Percentiles rank a stretch among this genome's conserved stretches.
Conservation (phyloP, 306 rosid species). For the Quercus berberidifolia region DNA sequence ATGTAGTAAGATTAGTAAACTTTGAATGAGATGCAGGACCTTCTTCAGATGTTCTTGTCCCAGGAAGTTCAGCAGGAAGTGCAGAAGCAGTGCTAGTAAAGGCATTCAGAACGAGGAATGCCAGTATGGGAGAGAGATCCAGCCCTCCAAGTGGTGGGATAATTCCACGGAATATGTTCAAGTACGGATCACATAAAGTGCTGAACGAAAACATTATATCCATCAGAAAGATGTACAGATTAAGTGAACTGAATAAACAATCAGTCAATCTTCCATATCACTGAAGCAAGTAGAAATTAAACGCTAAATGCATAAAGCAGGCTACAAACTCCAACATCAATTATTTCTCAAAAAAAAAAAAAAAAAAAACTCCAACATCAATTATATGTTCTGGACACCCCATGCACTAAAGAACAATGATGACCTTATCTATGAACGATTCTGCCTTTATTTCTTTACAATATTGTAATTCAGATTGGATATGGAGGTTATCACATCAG, state of each 20-base stretch:
- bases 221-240: background rate
- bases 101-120: constrained; percentile 77
- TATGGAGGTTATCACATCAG: background rate
- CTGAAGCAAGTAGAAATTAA: background rate
- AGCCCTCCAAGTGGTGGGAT: constrained; percentile 95
- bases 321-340: background rate
- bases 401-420: background rate
- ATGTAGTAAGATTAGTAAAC: constrained; percentile 30
- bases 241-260: background rate
- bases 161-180: constrained; percentile 92
- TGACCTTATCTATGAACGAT: background rate
- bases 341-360: no score
- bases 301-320: background rate
- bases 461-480: no score
- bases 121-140: constrained; percentile 93
- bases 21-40: constrained; percentile 24
- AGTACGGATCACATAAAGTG: constrained; percentile 89
- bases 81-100: constrained; percentile 95
- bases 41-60: constrained; percentile 33
- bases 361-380: background rate
- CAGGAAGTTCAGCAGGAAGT: constrained; percentile 95
- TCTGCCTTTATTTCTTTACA: no score
- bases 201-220: constrained; percentile 41
- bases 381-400: no score
- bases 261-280: background rate